These are phyloP conservation scores for Blechomonas ayalai DNA, from an alignment of 208 protist genomes.

Conservation along the genomic window DNA sequence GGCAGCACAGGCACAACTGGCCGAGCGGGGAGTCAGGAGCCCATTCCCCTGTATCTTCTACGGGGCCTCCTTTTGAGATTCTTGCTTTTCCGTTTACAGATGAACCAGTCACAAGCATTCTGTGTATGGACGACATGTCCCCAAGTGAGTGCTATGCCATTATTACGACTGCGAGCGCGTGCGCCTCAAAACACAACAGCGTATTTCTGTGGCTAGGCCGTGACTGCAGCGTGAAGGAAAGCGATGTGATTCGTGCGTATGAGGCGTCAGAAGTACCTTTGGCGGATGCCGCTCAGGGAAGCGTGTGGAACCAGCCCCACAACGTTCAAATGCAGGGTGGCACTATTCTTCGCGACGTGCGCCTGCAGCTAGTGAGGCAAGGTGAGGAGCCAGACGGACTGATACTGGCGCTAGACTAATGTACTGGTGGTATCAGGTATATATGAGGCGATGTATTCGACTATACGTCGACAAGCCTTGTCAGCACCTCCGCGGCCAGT, in stretches of 20 bases:
- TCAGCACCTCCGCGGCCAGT: too few relatives aligned
- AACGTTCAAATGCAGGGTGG: conserved; percentile 2
- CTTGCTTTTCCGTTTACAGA: conserved; percentile 38
- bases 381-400: conserved; percentile 72
- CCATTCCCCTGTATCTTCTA: too few relatives aligned
- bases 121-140: conserved; percentile 49
- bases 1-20: too few relatives aligned
- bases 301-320: not conserved
- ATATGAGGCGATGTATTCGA: conserved; percentile 1
- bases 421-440: not conserved
- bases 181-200: not conserved
- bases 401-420: conserved; percentile 28
- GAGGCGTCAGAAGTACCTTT: conserved; percentile 1
- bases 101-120: conserved; percentile 10
- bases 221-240: conserved; percentile 14
- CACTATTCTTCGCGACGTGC: conserved; percentile 13
- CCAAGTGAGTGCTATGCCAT: conserved; percentile 41
- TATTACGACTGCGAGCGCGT: conserved; percentile 19
- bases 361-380: conserved; percentile 39
- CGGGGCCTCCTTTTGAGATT: too few relatives aligned
- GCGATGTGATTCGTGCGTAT: conserved; percentile 9
- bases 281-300: not conserved
- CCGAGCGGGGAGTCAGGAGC: too few relatives aligned
- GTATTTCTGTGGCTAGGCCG: conserved; percentile 52
- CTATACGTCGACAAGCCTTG: too few relatives aligned